A percentile compares a stretch with the other conserved stretches of the same genome.
Evolutionary conservation across 805 yeast species (phyloP).

Genomic region (Tanozyma kutaoensis): DNA sequence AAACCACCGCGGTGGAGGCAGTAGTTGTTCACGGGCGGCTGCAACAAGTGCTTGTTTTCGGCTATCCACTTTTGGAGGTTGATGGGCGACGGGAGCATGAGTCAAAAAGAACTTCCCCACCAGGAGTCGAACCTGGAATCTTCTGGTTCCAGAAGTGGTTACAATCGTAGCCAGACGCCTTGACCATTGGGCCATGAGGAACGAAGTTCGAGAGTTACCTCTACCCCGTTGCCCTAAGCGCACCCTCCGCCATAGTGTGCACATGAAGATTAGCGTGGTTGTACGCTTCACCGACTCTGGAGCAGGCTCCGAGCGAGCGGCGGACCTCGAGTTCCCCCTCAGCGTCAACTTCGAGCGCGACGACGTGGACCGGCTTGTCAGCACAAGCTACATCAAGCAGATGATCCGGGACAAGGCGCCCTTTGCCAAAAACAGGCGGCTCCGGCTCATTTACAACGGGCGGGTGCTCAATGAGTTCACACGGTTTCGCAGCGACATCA

Average conservation of each 20-base stretch:
- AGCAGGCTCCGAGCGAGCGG: conserved; percentile 7
- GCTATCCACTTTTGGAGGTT: conserved; percentile 71
- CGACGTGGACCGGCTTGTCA: conserved; percentile 17
- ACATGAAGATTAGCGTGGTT: conserved; percentile 14
- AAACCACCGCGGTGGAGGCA: conserved; percentile 87
- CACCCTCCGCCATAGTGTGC: too few species aligned
- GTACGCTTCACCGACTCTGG: conserved; percentile 18
- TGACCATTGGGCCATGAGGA: conserved; percentile 70
- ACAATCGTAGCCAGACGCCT: conserved; percentile 61
- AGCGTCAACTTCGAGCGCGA: conserved; percentile 14
- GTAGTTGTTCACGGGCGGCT: conserved; percentile 88
- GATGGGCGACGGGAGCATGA: conserved; percentile 53
- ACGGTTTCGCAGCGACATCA: conserved; percentile 38
- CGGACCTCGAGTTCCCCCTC: conserved; percentile 17
- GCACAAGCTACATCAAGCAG: conserved; percentile 16
- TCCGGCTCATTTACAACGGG: conserved; percentile 60
- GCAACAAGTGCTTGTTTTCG: conserved; percentile 60
- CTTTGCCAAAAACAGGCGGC: not conserved
- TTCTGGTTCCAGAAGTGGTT: conserved; percentile 37
- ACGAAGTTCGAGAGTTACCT: conserved; percentile 33
- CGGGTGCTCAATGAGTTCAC: conserved; percentile 45
- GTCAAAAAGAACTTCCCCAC: conserved; percentile 34
- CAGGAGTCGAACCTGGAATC: conserved; percentile 44
- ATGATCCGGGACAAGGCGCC: conserved; percentile 13
- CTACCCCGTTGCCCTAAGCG: too few species aligned